phyloP scores from a whole-genome alignment of 495 filamentous ascomycete species.

The Penicillium herquei region DNA sequence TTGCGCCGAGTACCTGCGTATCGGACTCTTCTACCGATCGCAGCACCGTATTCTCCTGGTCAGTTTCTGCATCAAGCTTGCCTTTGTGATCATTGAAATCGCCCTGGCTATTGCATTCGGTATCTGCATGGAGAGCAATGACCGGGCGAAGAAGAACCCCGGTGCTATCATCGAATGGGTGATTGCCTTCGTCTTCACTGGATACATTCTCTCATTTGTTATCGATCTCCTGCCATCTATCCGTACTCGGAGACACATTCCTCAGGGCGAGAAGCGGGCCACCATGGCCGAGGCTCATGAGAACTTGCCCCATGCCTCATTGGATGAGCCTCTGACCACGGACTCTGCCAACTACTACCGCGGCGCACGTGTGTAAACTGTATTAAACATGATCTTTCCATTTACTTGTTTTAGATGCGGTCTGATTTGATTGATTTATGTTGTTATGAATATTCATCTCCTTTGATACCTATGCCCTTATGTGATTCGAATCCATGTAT shows the following conservation, averaged over 20 bases:
- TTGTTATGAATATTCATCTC: not conserved
- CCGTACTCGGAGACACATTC: constrained; percentile 54
- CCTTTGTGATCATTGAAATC: constrained; percentile 78
- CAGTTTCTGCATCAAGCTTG: constrained; percentile 79
- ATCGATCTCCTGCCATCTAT: constrained; percentile 84
- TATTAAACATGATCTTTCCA: not conserved
- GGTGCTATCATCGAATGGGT: constrained; percentile 74
- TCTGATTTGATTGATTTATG: not conserved
- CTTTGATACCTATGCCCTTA: too few species aligned
- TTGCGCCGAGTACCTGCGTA: constrained; percentile 81
- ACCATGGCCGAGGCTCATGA: constrained; percentile 11
- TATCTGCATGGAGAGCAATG: constrained; percentile 31
- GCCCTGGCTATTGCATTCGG: constrained; percentile 68
- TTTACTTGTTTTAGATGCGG: not conserved
- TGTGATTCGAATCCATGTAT: too few species aligned
- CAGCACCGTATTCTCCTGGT: constrained; percentile 67
- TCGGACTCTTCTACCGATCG: constrained; percentile 70
- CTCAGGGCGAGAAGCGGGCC: constrained; percentile 43
- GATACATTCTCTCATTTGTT: constrained; percentile 85
- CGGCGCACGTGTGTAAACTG: constrained; percentile 1
- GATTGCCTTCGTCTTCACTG: constrained; percentile 86
- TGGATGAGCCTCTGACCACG: constrained; percentile 39
- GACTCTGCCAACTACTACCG: constrained; percentile 32
- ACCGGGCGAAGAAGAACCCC: constrained; percentile 44
- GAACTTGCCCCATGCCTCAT: constrained; percentile 13